These are phyloP conservation scores for Rosellinia necatrix DNA, from an alignment of 2,329 filamentous ascomycete genomes.

Conservation along the genomic window DNA sequence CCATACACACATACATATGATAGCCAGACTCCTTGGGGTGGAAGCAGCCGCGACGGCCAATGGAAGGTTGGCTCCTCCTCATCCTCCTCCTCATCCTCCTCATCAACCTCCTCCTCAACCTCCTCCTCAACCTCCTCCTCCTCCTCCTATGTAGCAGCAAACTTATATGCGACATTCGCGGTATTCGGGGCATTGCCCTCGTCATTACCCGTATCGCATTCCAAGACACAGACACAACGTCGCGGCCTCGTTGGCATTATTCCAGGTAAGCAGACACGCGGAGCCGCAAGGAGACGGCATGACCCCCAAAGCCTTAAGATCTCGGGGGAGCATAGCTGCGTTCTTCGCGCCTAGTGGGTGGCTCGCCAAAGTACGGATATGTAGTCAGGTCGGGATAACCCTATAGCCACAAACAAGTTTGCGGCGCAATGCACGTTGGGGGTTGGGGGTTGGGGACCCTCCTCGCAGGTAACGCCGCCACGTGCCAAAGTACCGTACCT, in stretches of 20 bases:
- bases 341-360: neutral
- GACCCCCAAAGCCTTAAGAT: neutral
- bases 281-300: neutral
- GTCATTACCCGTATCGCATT: neutral
- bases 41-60: neutral
- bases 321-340: neutral
- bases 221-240: neutral
- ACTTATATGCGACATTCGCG: too few relatives aligned
- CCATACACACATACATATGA: too few relatives aligned
- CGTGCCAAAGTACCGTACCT: constrained; percentile 25
- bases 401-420: constrained; percentile 23
- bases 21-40: constrained; percentile 19
- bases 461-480: constrained; percentile 28
- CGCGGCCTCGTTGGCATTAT: neutral
- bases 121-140: too few relatives aligned
- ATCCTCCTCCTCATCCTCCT: too few relatives aligned
- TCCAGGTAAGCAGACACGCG: neutral
- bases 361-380: neutral
- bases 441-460: constrained; percentile 22
- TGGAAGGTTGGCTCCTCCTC: too few relatives aligned
- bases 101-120: too few relatives aligned
- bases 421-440: constrained; percentile 20
- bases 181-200: neutral
- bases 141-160: too few relatives aligned
- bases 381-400: neutral